Evolutionary conservation across 1,139 yeast species (phyloP).

Genomic region (Wickerhamomyces sp.): DNA sequence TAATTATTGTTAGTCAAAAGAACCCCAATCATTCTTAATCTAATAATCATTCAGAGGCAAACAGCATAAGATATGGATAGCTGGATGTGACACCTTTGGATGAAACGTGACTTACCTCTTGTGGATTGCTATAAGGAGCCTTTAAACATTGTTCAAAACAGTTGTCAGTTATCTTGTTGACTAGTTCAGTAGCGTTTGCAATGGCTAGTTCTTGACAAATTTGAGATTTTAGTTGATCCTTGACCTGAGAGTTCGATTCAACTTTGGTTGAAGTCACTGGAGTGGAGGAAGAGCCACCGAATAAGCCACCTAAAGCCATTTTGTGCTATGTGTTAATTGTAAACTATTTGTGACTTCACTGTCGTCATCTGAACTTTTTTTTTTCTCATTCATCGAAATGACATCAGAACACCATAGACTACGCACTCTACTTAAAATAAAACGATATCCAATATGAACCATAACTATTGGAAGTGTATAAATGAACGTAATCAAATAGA

Average conservation of each 20-base stretch:
- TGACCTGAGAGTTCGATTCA: slow-evolving; percentile 32
- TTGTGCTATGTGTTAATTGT: too few species aligned
- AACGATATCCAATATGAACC: not conserved
- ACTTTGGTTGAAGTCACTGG: slow-evolving; percentile 28
- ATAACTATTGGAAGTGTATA: not conserved
- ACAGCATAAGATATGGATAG: too few species aligned
- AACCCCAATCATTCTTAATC: slow-evolving; percentile 1
- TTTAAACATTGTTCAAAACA: slow-evolving; percentile 78
- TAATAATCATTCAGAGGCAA: not conserved
- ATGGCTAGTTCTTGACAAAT: slow-evolving; percentile 81
- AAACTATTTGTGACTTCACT: too few species aligned
- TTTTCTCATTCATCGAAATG: not conserved
- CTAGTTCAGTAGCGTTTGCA: slow-evolving; percentile 84
- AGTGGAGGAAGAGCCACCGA: slow-evolving; percentile 34
- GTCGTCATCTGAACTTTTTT: not conserved
- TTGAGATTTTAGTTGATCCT: slow-evolving; percentile 63
- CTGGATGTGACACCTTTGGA: slow-evolving; percentile 31
- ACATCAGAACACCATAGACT: not conserved
- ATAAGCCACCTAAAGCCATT: slow-evolving; percentile 36
- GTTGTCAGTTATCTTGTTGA: slow-evolving; percentile 81
- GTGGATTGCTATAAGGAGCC: slow-evolving; percentile 37
- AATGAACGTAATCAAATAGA: not conserved
- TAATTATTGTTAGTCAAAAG: slow-evolving; percentile 1
- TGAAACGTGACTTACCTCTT: slow-evolving; percentile 33
- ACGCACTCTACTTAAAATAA: not conserved